Evolutionary conservation across 2,329 filamentous ascomycete genomes (phyloP).

Genomic region (Nothomitra cinnamomea): DNA sequence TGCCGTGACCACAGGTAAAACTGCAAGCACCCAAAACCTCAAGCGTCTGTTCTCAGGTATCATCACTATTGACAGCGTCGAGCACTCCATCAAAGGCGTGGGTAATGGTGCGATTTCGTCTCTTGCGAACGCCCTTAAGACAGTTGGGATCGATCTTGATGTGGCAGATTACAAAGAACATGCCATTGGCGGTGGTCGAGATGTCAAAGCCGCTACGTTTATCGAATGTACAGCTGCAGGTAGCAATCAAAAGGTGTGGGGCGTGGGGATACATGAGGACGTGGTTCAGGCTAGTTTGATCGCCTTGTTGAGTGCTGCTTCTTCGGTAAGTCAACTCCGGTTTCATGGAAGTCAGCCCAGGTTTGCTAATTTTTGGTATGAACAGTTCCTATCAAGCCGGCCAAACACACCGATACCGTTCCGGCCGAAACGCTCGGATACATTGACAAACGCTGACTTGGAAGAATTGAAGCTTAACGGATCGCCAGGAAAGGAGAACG

Average conservation of each 20-base stretch:
- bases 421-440: conserved; percentile 4
- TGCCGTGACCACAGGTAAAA: conserved; percentile 48
- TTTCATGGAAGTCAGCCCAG: neutral
- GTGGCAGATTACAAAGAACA: conserved; percentile 95
- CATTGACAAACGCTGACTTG: neutral
- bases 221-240: conserved; percentile 67
- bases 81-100: conserved; percentile 61
- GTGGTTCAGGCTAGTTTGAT: conserved; percentile 80
- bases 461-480: neutral
- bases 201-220: conserved; percentile 87
- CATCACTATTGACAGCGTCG: conserved; percentile 61
- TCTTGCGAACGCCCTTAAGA: conserved; percentile 62
- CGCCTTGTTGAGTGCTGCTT: conserved; percentile 70
- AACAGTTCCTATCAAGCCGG: conserved; percentile 6
- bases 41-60: conserved; percentile 74
- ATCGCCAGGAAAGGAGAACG: neutral
- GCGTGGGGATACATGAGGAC: conserved; percentile 82
- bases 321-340: conserved; percentile 46
- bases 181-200: conserved; percentile 62
- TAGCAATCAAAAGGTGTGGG: conserved; percentile 63
- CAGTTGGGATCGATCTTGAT: conserved; percentile 70
- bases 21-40: conserved; percentile 56
- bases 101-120: conserved; percentile 87
- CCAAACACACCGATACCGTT: conserved; percentile 5
- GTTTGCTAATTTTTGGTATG: neutral